phyloP scores from a whole-genome alignment of 306 rosid species.

The Rosa rugosa region DNA sequence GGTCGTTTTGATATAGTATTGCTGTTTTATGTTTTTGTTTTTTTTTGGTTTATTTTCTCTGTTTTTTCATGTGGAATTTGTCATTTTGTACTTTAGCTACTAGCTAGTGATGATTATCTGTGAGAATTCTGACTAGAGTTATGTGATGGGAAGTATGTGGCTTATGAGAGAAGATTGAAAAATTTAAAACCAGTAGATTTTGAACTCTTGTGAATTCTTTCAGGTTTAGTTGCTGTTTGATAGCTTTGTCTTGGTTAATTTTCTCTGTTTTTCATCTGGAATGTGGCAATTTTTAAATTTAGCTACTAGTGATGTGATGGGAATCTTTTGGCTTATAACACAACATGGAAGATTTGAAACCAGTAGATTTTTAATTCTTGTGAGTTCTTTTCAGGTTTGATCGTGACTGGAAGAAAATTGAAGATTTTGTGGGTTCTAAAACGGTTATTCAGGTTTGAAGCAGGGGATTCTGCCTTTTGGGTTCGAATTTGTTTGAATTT shows the following conservation, averaged over 20 bases:
- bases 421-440: constrained; percentile 93
- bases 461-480: background rate
- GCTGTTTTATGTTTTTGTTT: background rate
- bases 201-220: constrained; percentile 5
- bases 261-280: background rate
- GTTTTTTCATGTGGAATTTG: background rate
- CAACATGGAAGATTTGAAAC: background rate
- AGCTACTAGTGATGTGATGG: background rate
- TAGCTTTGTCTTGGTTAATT: background rate
- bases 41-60: background rate
- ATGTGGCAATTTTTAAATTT: background rate
- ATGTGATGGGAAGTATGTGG: background rate
- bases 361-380: background rate
- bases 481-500: background rate
- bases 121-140: background rate
- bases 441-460: constrained; percentile 86
- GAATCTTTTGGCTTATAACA: background rate
- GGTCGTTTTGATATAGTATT: background rate
- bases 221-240: background rate
- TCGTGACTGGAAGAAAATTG: constrained; percentile 97
- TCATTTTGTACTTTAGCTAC: background rate
- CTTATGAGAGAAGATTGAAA: background rate
- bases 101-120: background rate
- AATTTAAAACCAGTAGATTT: background rate
- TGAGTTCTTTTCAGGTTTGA: constrained; percentile 54